phyloP scores from a whole-genome alignment of 164 flowering plant species.

The Dillenia suffruticosa region DNA sequence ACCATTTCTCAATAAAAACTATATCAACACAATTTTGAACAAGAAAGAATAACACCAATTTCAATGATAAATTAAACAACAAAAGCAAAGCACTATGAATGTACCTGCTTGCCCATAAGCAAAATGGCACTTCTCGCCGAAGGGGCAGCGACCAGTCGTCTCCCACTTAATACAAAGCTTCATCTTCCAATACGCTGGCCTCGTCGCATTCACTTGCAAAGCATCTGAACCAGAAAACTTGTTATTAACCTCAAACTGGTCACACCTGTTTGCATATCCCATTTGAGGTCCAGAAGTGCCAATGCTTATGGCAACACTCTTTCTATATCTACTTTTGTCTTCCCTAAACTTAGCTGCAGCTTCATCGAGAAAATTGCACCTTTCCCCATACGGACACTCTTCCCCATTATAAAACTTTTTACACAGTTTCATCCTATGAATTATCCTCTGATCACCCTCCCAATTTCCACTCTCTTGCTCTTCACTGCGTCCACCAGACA shows the following conservation, averaged over 20 bases:
- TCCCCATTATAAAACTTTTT: conserved; percentile 80
- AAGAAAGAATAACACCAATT: neutral
- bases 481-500: conserved; percentile 36
- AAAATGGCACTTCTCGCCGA: conserved; percentile 80
- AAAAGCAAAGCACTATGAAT: neutral
- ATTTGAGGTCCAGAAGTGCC: conserved; percentile 37
- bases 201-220: conserved; percentile 18
- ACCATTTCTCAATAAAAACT: too few relatives aligned
- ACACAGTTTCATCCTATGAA: conserved; percentile 66
- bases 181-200: conserved; percentile 70
- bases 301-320: conserved; percentile 60
- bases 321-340: conserved; percentile 45
- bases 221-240: conserved; percentile 23
- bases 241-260: conserved; percentile 22
- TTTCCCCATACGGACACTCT: conserved; percentile 82
- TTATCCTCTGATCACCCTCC: conserved; percentile 66
- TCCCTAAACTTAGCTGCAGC: conserved; percentile 46
- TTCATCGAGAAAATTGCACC: conserved; percentile 81
- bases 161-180: conserved; percentile 74
- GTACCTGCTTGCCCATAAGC: conserved; percentile 91
- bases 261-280: conserved; percentile 23
- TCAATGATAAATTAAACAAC: neutral
- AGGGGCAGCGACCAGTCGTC: conserved; percentile 59
- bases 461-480: conserved; percentile 38
- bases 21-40: neutral